A percentile compares a stretch with the other conserved stretches of the same genome.
Evolutionary conservation across 2,329 filamentous ascomycete species (phyloP).

Genomic region (Penicillium paneum): DNA sequence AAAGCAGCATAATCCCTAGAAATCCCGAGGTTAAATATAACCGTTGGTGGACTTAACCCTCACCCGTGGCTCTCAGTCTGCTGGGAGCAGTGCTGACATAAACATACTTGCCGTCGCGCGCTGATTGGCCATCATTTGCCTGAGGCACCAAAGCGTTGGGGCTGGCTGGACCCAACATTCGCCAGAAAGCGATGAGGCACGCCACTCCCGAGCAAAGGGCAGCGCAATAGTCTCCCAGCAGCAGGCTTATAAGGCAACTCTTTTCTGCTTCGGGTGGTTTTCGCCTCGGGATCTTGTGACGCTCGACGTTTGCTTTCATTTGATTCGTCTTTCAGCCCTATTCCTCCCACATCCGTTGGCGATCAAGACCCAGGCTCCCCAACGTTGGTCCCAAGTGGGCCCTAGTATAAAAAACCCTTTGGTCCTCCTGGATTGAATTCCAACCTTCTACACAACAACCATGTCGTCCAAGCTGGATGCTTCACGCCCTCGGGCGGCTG

Average conservation of each 20-base stretch:
- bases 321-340: conserved; percentile 16
- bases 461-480: conserved; percentile 39
- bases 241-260: conserved; percentile 3
- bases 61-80: not conserved
- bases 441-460: conserved; percentile 19
- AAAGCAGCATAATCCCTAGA: not conserved
- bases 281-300: conserved; percentile 32
- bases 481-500: conserved; percentile 32
- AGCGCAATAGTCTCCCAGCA: conserved; percentile 6
- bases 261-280: not conserved
- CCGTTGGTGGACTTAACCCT: not conserved
- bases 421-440: conserved; percentile 9
- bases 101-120: not conserved
- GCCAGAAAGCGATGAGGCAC: conserved; percentile 9
- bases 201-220: conserved; percentile 13
- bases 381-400: conserved; percentile 27
- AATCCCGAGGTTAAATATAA: not conserved
- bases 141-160: conserved; percentile 33
- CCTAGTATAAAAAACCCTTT: conserved; percentile 23
- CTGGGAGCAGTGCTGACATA: not conserved
- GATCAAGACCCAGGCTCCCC: conserved; percentile 22
- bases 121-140: not conserved
- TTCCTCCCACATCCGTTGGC: conserved; percentile 23
- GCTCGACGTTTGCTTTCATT: conserved; percentile 4
- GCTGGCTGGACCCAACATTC: conserved; percentile 29